Evolutionary conservation across 2,329 filamentous ascomycete genomes (phyloP), one percentile per base, ranked within the genome.

Genomic region (Cladosporium sp.): DNA sequence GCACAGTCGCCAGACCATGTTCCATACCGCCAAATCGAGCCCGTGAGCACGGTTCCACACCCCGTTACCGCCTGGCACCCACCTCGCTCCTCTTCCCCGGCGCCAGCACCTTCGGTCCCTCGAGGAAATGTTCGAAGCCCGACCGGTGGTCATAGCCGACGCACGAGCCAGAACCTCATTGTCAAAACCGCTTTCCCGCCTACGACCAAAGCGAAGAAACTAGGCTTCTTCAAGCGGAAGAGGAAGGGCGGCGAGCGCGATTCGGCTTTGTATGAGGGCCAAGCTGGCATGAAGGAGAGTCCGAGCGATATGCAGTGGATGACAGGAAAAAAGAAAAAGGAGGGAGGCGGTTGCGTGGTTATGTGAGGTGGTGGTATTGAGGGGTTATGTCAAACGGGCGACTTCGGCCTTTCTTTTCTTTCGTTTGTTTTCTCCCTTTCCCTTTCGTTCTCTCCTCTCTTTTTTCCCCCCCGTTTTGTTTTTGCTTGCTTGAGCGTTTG

Each of bases 61-160:
- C 75, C 75, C 1, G 68, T 78, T 59, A 76, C 73, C 5, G 74
- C 70, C 2, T 78, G 76, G 76, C 73, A 74, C 68, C 76, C 76
- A 7, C 75, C 75, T 3, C 74, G 74, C 1, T 59, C 73, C 8
- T 59, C 63, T 2, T 55, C 52, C 8, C 52, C 52, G 3, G 52
- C 55, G 5, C 64, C 58, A 32, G 59, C 51, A 26, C 57, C 60
- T 10, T 47, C 58, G 0, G 36, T 64, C 11, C 61, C 61, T 2
- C 61, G 61, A 11, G 57, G 36, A 21, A 34, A 34, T 4, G 34
- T 55, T 1, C 18, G 38, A 26, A 64, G 49, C 21, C 61, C 61
- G 5, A 55, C 15, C 36, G 15, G 11, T 12, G 28, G 36, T 15
- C 61, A 64, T n/a, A 55, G 26, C n/a, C 61, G 61, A 28, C 61